phyloP scores from a whole-genome alignment of 75 land plant genomes.

The Cupressus sempervirens region DNA sequence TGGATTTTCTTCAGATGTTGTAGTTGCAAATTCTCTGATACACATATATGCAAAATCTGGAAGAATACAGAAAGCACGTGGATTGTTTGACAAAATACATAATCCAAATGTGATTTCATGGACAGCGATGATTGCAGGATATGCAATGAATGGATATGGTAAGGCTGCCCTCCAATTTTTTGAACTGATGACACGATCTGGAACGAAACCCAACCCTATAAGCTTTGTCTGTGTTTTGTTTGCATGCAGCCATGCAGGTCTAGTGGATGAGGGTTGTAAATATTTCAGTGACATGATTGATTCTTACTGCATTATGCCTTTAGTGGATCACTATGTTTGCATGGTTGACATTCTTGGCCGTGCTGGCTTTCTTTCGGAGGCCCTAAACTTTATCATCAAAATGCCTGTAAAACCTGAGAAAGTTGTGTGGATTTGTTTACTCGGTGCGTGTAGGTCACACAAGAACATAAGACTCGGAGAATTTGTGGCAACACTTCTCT shows the following conservation, averaged over 20 bases:
- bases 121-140: slow-evolving; percentile 22
- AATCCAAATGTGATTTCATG: slow-evolving; percentile 7
- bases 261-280: slow-evolving; percentile 16
- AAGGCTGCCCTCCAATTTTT: slow-evolving; percentile 14
- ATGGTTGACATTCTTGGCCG: slow-evolving; percentile 40
- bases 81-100: slow-evolving; percentile 15
- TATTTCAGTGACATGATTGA: slow-evolving; percentile 13
- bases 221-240: slow-evolving; percentile 10
- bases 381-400: slow-evolving; percentile 18
- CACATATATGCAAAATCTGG: slow-evolving; percentile 25
- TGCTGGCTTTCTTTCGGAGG: slow-evolving; percentile 24
- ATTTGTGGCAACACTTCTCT: slow-evolving; percentile 1
- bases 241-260: slow-evolving; percentile 18
- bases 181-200: slow-evolving; percentile 3
- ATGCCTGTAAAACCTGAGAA: slow-evolving; percentile 15
- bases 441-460: slow-evolving; percentile 23
- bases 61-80: slow-evolving; percentile 18
- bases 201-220: slow-evolving; percentile 14
- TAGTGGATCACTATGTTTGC: slow-evolving; percentile 26
- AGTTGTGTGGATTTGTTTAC: slow-evolving; percentile 26
- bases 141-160: slow-evolving; percentile 12
- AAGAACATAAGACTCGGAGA: slow-evolving; percentile 20
- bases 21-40: slow-evolving; percentile 9
- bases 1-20: slow-evolving; percentile 10
- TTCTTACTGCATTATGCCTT: slow-evolving; percentile 19